Conservation (phyloP, 2,329 filamentous ascomycete genomes). For the Ceratocystis smalleyi region DNA sequence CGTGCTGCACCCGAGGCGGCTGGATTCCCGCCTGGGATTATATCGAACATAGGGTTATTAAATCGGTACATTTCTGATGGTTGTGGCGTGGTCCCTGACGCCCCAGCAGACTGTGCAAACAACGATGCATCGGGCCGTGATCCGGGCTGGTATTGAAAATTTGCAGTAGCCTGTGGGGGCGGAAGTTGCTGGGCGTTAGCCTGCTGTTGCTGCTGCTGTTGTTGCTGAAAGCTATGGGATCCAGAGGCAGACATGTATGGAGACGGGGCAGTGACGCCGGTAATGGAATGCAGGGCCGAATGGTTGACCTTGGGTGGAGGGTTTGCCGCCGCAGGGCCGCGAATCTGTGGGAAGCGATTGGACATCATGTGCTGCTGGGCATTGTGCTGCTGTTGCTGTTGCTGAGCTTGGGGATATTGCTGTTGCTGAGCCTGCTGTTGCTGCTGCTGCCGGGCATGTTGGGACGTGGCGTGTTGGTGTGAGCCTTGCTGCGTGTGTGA, state of each 20-base stretch:
- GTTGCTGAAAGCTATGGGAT: constrained; percentile 4
- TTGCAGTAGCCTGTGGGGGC: constrained; percentile 2
- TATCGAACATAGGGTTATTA: background rate
- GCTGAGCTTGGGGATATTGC: constrained; percentile 18
- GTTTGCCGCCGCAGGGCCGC: background rate
- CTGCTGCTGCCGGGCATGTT: constrained; percentile 18
- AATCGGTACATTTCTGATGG: constrained; percentile 1
- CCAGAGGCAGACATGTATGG: constrained; percentile 11
- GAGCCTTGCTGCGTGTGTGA: constrained; percentile 15
- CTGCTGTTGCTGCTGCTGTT: constrained; percentile 6
- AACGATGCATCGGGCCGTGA: constrained; percentile 7
- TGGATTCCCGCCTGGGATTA: background rate
- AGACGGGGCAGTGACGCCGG: background rate
- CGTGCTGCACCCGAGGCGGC: background rate
- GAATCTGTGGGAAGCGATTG: background rate
- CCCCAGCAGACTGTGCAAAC: constrained; percentile 1
- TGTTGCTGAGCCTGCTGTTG: constrained; percentile 4
- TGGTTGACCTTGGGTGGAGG: constrained; percentile 12
- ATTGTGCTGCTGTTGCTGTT: constrained; percentile 18
- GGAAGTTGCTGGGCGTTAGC: constrained; percentile 1
- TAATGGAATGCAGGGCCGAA: constrained; percentile 7
- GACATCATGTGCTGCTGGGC: constrained; percentile 16
- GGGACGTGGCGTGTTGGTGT: constrained; percentile 12
- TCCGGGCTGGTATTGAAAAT: background rate
- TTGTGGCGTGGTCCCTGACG: constrained; percentile 4